Evolutionary conservation across 2,329 filamentous ascomycete genomes (phyloP), one percentile per base, ranked within the genome.

Genomic region (Diaporthe batatas): DNA sequence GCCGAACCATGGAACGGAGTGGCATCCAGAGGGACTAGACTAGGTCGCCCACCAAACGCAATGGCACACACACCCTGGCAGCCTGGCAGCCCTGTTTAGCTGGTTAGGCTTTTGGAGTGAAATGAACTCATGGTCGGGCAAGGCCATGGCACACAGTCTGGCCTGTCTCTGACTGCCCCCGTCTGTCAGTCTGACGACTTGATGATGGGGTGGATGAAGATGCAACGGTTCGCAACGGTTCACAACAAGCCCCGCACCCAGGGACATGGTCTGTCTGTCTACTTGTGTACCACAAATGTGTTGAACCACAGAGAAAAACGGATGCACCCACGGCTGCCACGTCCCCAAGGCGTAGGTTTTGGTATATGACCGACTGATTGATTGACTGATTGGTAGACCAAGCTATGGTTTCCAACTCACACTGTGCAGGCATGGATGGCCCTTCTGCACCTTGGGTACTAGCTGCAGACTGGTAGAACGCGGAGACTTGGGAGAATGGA

Each of bases 1-100:
- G 73, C 73, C 73, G 68, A 53, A 62, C 62, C 62, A 67, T 36
- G 44, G 21, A 67, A 14, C 47, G 36, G 44, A 70, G 68, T 70
- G 44, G 25, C 68, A 70, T 70, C 29, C 47, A 36, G 34, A 70
- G 68, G 39, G 69, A 69, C 47, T 23, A 59, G 69, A 69, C 47
- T 23, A 59, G 42, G 23, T 29, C 57, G 68, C 59, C 42, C 68
- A 55, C 54, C 57, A 54, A 70, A 59, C 29, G 57, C 21, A 70
- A 53, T 36, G 57, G 67, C 67, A 58, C 53, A 36, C 39, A 34
- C 29, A 29, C 29, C 29, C 29, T 29, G 29, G 29, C 29, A 29
- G 29, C 29, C 29, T 29, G 29, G 29, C 29, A 29, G 29, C 29
- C 29, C 29, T 29, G 5, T 2, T 29, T 29, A 29, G 29, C 49